Percentiles rank a stretch among this genome's conserved stretches.
Evolutionary conservation across 768 basidiomycete genomes (phyloP).

Genomic region (Suillus spraguei): DNA sequence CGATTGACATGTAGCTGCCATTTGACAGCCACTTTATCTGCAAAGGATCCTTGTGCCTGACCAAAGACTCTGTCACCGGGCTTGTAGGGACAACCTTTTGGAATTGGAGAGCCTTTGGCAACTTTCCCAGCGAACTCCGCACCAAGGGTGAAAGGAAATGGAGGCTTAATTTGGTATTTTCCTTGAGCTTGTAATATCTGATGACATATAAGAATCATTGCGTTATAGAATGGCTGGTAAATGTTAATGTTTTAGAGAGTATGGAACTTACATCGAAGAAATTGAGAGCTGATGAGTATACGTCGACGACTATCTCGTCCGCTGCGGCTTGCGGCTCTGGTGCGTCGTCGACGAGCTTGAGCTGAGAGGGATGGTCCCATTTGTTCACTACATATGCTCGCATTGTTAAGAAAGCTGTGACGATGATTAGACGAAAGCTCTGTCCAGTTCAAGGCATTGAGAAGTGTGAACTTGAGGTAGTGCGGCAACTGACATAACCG

Average conservation of each 20-base stretch:
- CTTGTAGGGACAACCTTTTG: constrained; percentile 74
- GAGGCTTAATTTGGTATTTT: constrained; percentile 84
- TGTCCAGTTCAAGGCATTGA: neutral
- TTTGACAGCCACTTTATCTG: constrained; percentile 68
- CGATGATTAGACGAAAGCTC: neutral
- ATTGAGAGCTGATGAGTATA: constrained; percentile 75
- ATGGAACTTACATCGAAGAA: constrained; percentile 62
- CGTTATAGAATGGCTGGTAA: constrained; percentile 12
- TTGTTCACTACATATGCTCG: constrained; percentile 76
- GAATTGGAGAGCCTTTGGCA: constrained; percentile 69
- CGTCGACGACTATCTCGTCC: constrained; percentile 70
- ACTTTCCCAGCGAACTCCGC: constrained; percentile 86
- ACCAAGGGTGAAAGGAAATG: constrained; percentile 85
- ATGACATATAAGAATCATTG: too few species aligned
- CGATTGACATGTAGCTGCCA: constrained; percentile 50
- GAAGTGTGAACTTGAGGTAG: neutral
- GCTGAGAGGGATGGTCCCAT: constrained; percentile 68
- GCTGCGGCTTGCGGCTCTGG: constrained; percentile 55
- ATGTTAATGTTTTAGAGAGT: too few species aligned
- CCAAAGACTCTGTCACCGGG: constrained; percentile 92
- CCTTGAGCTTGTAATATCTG: constrained; percentile 88
- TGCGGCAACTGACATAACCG: neutral
- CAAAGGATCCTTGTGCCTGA: constrained; percentile 74
- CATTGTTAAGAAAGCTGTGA: constrained; percentile 47
- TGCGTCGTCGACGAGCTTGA: constrained; percentile 52